Percentiles rank a stretch among this genome's conserved stretches.
Conservation (phyloP, 139 green algal species). For the Chlamydomonas sphaeroides region DNA sequence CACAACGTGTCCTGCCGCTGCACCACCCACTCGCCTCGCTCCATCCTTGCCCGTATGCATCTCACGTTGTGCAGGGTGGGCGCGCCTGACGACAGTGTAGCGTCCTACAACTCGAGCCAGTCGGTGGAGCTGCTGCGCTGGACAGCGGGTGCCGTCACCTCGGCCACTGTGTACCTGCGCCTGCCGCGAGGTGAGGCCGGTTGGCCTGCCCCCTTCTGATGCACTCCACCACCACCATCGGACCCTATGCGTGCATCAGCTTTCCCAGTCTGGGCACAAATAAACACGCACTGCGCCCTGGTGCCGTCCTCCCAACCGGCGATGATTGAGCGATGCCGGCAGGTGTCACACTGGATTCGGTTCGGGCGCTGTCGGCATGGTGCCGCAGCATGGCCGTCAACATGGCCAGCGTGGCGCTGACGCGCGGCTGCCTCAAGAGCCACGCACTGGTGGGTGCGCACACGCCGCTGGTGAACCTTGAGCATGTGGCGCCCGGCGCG, state of each 20-base stretch:
- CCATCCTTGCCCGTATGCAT: no score
- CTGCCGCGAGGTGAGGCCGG: neutral
- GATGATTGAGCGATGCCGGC: no score
- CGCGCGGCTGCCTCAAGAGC: neutral
- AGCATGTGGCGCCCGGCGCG: neutral
- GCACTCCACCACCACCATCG: no score
- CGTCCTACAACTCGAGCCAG: neutral
- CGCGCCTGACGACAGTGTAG: neutral
- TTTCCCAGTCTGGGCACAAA: no score
- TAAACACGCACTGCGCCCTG: no score
- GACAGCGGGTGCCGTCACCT: neutral
- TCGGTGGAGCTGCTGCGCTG: neutral
- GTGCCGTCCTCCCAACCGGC: no score
- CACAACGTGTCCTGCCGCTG: no score
- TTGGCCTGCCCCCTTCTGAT: no score
- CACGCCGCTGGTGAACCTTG: neutral
- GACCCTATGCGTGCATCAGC: no score
- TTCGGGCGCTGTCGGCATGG: neutral
- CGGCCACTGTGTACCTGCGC: neutral
- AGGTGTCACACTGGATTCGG: neutral
- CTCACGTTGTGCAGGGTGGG: neutral
- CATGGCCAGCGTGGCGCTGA: neutral
- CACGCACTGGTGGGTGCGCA: neutral
- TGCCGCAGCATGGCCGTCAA: neutral
- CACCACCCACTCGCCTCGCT: no score